Evolutionary conservation across 331 rosid species (phyloP).

Genomic region (Rosa hybrid): DNA sequence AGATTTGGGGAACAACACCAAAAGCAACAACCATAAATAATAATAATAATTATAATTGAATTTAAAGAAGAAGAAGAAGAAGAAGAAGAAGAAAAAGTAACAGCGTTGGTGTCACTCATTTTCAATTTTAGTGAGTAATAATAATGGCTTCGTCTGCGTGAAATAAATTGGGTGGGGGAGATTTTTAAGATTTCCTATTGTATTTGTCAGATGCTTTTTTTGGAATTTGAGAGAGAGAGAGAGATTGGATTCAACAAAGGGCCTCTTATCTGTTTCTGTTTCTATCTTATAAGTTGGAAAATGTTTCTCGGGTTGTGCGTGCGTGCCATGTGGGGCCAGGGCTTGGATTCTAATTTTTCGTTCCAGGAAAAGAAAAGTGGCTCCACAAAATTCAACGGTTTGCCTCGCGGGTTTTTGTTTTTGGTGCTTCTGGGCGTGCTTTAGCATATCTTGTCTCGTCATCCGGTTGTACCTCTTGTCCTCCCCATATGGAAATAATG

Average conservation of each 20-base stretch:
- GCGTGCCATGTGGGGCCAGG: not conserved
- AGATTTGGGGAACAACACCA: conserved; percentile 51
- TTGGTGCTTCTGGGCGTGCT: too few species aligned
- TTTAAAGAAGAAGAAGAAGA: not conserved
- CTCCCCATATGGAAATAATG: too few species aligned
- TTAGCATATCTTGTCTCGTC: too few species aligned
- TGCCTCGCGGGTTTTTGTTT: not conserved
- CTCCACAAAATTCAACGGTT: not conserved
- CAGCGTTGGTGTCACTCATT: not conserved
- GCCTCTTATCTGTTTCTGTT: not conserved
- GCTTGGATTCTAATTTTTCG: not conserved
- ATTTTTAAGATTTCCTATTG: not conserved
- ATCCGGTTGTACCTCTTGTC: too few species aligned
- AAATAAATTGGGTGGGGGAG: not conserved
- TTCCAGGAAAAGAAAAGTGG: too few species aligned
- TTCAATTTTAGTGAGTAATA: not conserved
- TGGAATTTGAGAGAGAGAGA: not conserved
- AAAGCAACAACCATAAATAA: conserved; percentile 11
- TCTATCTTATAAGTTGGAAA: not conserved
- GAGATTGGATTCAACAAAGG: not conserved
- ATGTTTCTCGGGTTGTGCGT: not conserved
- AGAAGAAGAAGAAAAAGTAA: not conserved
- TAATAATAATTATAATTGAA: not conserved
- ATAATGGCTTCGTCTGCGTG: not conserved
- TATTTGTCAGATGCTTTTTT: conserved; percentile 9